Evolutionary conservation across 257 asterid genomes (phyloP), one percentile per base, ranked within the genome.

Genomic region (Capsicum rhomboideum): DNA sequence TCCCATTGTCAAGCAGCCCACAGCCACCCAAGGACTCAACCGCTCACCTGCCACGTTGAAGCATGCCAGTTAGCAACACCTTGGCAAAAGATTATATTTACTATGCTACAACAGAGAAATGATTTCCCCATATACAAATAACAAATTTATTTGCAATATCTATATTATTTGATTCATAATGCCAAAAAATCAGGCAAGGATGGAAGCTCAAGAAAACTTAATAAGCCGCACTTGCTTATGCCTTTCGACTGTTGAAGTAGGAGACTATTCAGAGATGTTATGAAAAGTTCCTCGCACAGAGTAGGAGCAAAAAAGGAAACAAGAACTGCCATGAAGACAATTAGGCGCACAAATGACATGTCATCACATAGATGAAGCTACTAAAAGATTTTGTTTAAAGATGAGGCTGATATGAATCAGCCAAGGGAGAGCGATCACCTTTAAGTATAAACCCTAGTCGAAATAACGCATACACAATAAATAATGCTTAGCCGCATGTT

Each of bases 11-110:
- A 95, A 86, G 94, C 99, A 93, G 69, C 97, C 99, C 52, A 91
- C 83, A 5, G 94, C 97, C 74, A 93, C 93, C 97, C 98, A 95
- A 85, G 99, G 99, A 89, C 99, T 94, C 89, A 95, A 87, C 67
- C 98, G 91, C 87, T 95, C 98, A 68, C 98, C 97, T 95, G 91
- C 87, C 72, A 68, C 71, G 50, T 71, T 42, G 82, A 68, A 81
- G 81, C 23, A 77, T 1, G 3, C 28, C 37, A 77, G 23, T 77
- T 49, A 50, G 63, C n/a, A 16, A 77, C 81, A 26, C 37, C 42
- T 46, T 13, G 16, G 1, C 10, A 68, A n/a, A 68, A 67, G 17
- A 34, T 67, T 17, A 34, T 34, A 67, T 31, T 67, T 6, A 67
- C 14, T 8, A 31, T 31, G 8, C 77, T 67, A 17, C 77, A 67